Evolutionary conservation across 2,329 filamentous ascomycete genomes (phyloP).

Genomic region (Colletotrichum sidae): DNA sequence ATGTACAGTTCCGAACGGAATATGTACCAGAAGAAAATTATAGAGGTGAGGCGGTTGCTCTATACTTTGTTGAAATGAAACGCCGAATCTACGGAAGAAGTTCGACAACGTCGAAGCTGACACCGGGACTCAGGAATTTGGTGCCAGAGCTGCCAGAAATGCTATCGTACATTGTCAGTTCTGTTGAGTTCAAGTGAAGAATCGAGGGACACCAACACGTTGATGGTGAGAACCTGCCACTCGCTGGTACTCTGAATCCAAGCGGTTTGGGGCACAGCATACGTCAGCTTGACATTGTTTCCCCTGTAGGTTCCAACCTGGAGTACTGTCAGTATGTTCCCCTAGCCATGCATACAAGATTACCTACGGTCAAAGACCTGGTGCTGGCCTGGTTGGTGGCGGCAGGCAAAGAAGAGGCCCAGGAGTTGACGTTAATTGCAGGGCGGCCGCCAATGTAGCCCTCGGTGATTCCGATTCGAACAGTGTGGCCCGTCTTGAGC

Average conservation of each 20-base stretch:
- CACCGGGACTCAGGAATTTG: constrained; percentile 44
- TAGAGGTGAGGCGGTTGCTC: neutral
- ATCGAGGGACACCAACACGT: constrained; percentile 26
- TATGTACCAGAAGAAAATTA: neutral
- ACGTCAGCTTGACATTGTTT: constrained; percentile 46
- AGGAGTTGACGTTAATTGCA: constrained; percentile 45
- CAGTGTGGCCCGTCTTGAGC: constrained; percentile 41
- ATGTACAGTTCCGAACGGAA: neutral
- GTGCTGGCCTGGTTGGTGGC: constrained; percentile 46
- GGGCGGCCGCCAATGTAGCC: constrained; percentile 47
- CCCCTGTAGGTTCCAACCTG: constrained; percentile 46
- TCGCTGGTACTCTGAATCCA: constrained; percentile 44
- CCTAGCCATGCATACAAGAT: neutral
- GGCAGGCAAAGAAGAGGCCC: constrained; percentile 42
- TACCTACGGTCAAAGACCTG: constrained; percentile 42
- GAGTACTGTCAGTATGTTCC: neutral
- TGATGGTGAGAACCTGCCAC: constrained; percentile 46
- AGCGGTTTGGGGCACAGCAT: constrained; percentile 42
- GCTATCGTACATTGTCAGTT: too few species aligned
- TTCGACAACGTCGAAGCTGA: constrained; percentile 46
- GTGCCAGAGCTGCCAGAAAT: too few species aligned
- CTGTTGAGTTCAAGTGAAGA: too few species aligned
- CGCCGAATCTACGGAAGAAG: constrained; percentile 35
- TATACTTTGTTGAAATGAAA: too few species aligned
- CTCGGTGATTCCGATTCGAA: constrained; percentile 48